Conservation (phyloP, 805 yeast species). For the Cyberlindnera subsufficiens region DNA sequence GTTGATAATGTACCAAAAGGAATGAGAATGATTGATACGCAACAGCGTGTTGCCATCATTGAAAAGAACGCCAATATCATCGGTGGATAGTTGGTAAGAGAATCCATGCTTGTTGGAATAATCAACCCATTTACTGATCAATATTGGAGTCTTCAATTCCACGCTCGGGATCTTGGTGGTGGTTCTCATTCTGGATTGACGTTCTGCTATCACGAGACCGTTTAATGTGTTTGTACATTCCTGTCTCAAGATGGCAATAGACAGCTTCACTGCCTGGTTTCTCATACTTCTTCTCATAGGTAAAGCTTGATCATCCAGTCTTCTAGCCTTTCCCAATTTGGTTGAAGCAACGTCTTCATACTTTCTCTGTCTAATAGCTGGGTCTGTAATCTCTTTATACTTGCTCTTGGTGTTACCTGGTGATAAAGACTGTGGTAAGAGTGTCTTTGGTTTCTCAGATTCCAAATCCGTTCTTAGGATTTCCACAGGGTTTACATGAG, state of each 20-base stretch:
- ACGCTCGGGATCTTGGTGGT: conserved; percentile 2
- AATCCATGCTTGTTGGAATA: conserved; percentile 94
- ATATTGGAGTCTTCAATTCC: conserved; percentile 45
- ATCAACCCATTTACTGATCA: conserved; percentile 96
- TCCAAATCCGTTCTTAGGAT: conserved; percentile 64
- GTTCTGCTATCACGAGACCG: conserved; percentile 39
- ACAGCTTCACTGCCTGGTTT: conserved; percentile 11
- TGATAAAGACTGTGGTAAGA: conserved; percentile 84
- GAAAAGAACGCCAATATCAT: conserved; percentile 85
- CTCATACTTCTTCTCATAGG: conserved; percentile 6
- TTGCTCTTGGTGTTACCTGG: conserved; percentile 89
- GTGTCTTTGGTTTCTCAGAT: conserved; percentile 58
- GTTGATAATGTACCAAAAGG: conserved; percentile 57
- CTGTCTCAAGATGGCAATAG: conserved; percentile 31
- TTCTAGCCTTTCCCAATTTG: conserved; percentile 29
- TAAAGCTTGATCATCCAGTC: conserved; percentile 32
- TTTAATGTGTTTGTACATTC: conserved; percentile 40
- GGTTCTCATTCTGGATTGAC: conserved; percentile 36
- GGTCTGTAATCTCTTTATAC: conserved; percentile 54
- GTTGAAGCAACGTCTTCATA: conserved; percentile 25
- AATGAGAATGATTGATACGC: conserved; percentile 56
- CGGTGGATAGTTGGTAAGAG: conserved; percentile 86
- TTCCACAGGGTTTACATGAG: conserved; percentile 59
- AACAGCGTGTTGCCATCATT: conserved; percentile 80
- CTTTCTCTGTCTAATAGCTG: conserved; percentile 19